These are phyloP conservation scores for Phytophthora tentaculata DNA, from an alignment of 352 stramenopile genomes.

Conservation along the genomic window DNA sequence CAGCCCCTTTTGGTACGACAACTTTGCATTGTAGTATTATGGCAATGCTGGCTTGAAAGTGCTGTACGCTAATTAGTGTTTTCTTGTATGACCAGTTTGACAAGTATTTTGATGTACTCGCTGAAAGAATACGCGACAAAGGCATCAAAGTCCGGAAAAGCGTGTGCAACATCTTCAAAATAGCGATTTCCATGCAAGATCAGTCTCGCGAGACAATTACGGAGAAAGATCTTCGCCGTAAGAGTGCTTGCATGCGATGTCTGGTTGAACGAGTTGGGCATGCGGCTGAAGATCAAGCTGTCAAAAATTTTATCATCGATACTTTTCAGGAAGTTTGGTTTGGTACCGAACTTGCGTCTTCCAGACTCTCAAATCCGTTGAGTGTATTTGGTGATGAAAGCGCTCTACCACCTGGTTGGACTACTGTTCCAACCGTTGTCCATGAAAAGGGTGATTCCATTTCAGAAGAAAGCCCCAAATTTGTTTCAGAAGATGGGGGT, in stretches of 20 bases:
- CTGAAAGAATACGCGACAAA: slow-evolving; percentile 79
- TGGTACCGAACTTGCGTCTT: slow-evolving; percentile 57
- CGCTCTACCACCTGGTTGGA: slow-evolving; percentile 65
- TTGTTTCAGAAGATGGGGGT: slow-evolving; percentile 66
- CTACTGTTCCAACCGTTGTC: slow-evolving; percentile 14
- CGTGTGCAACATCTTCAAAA: slow-evolving; percentile 83
- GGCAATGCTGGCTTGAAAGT: neutral
- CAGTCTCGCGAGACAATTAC: slow-evolving; percentile 12
- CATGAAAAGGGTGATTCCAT: slow-evolving; percentile 7
- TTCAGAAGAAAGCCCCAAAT: slow-evolving; percentile 33
- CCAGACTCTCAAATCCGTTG: slow-evolving; percentile 39
- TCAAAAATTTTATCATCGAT: slow-evolving; percentile 90
- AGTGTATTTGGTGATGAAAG: slow-evolving; percentile 51
- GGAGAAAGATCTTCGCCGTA: slow-evolving; percentile 48
- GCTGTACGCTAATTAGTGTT: slow-evolving; percentile 2
- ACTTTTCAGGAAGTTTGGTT: slow-evolving; percentile 91
- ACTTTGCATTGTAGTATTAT: too few species aligned
- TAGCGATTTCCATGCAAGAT: slow-evolving; percentile 38
- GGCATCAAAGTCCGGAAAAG: slow-evolving; percentile 88
- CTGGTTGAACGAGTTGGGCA: slow-evolving; percentile 83
- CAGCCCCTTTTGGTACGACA: slow-evolving; percentile 74
- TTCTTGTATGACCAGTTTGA: slow-evolving; percentile 63
- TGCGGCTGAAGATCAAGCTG: slow-evolving; percentile 60
- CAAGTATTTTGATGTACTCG: slow-evolving; percentile 79
- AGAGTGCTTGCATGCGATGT: slow-evolving; percentile 74